phyloP scores from a whole-genome alignment of 768 basidiomycete species.

The Paxillus ammoniavirescens region DNA sequence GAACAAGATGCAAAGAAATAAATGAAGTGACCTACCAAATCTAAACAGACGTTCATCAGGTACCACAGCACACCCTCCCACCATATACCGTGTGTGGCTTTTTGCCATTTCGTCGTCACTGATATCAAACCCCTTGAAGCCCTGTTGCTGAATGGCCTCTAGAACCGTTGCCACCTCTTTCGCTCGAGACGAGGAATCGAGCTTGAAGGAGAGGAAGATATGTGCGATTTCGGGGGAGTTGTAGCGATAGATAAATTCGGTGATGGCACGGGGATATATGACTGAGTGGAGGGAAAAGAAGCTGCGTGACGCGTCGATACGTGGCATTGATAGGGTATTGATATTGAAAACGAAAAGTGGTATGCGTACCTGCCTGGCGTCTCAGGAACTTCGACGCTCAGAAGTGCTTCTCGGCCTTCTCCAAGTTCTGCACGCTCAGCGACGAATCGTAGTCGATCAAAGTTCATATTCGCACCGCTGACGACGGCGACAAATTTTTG shows the following conservation, averaged over 20 bases:
- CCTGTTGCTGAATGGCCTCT: slow-evolving; percentile 53
- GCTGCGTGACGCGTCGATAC: slow-evolving; percentile 38
- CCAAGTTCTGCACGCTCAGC: slow-evolving; percentile 97
- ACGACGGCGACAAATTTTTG: slow-evolving; percentile 90
- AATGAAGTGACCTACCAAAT: slow-evolving; percentile 66
- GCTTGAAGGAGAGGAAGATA: slow-evolving; percentile 88
- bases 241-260: slow-evolving; percentile 95
- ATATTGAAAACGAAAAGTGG: background rate
- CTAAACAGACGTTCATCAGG: slow-evolving; percentile 86
- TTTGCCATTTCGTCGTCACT: slow-evolving; percentile 96
- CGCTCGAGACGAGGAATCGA: slow-evolving; percentile 52
- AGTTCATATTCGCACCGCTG: slow-evolving; percentile 99
- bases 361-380: slow-evolving; percentile 75
- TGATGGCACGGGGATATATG: slow-evolving; percentile 89
- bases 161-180: slow-evolving; percentile 68
- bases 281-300: slow-evolving; percentile 84
- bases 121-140: slow-evolving; percentile 86
- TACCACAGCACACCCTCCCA: slow-evolving; percentile 80
- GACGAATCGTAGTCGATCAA: slow-evolving; percentile 94
- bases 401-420: slow-evolving; percentile 89
- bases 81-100: slow-evolving; percentile 90
- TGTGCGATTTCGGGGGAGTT: slow-evolving; percentile 72
- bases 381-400: slow-evolving; percentile 95
- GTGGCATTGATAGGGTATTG: background rate
- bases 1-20: background rate